Evolutionary conservation across 2,329 filamentous ascomycete genomes (phyloP), one percentile per base, ranked within the genome.

Genomic region (Ophiocordyceps polyrhachis-furcata): DNA sequence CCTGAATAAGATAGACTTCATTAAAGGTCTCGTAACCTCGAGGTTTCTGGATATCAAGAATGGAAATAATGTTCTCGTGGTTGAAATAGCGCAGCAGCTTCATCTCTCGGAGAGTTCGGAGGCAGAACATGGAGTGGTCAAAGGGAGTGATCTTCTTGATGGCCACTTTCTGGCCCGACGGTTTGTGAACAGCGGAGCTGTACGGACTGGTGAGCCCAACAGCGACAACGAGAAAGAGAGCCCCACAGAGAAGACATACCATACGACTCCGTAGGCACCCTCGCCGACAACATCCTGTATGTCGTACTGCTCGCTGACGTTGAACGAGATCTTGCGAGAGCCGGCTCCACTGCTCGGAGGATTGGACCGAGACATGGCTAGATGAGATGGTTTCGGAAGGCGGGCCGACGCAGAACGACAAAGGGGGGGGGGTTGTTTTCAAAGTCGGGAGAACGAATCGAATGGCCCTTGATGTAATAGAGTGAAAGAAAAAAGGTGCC

Each of bases 111-210:
- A 98, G 71, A 1, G 91, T 98, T 62, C 91, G 76, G 57, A 98
- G 69, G 63, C 89, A 95, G 73, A 95, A 95, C 88, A 95, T 95
- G 61, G 87, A 94, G 63, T 96, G 91, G 59, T 98, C 91, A 65
- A 98, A 98, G 6, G 91, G 91, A 0, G 88, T 96, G 58, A 98
- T 98, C 76, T 98, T 98, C 74, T 98, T 98, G 73, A 98, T 98
- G 49, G 91, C 91, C 48, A 98, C 91, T 68, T 96, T 96, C 66
- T 98, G 91, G 50, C 87, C 81, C 0, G 91, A 96, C 20, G 91
- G 91, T 69, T 96, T 96, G 71, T 98, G 91, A 54, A 96, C 80
- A 47, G 91, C 91, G 49, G 91, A 98, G 69, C 87, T 94, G 55
- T 43, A 35, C n/a, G 15, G 7, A 7, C 4, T 32, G 23, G 28